Conservation (phyloP, 768 basidiomycete genomes). For the Pleurotus giganteus region DNA sequence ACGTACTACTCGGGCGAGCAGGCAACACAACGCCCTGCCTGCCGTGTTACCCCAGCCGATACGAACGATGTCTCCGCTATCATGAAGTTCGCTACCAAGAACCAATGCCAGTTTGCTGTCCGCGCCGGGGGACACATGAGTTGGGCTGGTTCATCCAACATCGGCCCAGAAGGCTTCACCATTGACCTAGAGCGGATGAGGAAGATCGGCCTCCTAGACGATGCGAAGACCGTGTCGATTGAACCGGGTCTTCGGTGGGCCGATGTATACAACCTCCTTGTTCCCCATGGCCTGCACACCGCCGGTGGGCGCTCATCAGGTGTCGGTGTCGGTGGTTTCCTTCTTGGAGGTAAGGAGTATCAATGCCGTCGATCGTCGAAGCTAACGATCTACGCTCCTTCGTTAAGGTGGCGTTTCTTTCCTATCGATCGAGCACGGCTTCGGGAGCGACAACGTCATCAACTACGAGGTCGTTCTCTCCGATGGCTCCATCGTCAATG, state of each 20-base stretch:
- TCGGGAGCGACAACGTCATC: conserved; percentile 13
- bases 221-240: conserved; percentile 9
- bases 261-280: conserved; percentile 12
- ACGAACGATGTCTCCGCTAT: conserved; percentile 5
- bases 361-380: not conserved
- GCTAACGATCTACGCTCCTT: not conserved
- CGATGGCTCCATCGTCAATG: conserved; percentile 12
- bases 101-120: conserved; percentile 5
- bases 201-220: conserved; percentile 7
- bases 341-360: conserved; percentile 12
- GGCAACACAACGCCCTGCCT: not conserved
- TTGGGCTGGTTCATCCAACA: conserved; percentile 13
- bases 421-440: conserved; percentile 11
- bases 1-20: conserved; percentile 6
- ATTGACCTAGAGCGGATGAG: conserved; percentile 12
- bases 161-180: conserved; percentile 11
- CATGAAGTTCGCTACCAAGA: not conserved
- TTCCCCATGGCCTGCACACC: conserved; percentile 3
- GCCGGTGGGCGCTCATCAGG: conserved; percentile 12
- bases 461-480: conserved; percentile 18
- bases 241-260: conserved; percentile 10
- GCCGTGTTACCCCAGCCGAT: not conserved
- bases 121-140: conserved; percentile 12
- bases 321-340: conserved; percentile 17
- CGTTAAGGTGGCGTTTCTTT: conserved; percentile 17